phyloP scores from a whole-genome alignment of 768 basidiomycete genomes.

The Leccinum disarticulatum region DNA sequence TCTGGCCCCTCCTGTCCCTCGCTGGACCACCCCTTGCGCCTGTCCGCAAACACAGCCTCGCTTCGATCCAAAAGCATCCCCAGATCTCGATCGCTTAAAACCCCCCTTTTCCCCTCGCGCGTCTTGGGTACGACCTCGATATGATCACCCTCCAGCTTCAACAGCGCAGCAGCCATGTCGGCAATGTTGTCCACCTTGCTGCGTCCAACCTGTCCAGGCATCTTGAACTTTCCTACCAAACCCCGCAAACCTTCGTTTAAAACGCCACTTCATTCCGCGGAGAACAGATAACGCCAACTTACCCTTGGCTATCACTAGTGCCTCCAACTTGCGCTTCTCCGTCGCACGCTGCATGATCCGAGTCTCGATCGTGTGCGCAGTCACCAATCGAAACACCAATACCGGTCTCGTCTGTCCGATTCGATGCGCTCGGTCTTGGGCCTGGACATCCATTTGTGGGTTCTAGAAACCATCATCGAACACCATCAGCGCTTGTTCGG shows the following conservation, averaged over 20 bases:
- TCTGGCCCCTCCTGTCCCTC: slow-evolving; percentile 9
- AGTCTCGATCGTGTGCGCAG: slow-evolving; percentile 87
- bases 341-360: slow-evolving; percentile 86
- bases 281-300: neutral
- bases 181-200: slow-evolving; percentile 66
- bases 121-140: slow-evolving; percentile 83
- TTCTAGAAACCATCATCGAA: slow-evolving; percentile 46
- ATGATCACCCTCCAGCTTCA: slow-evolving; percentile 84
- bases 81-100: slow-evolving; percentile 82
- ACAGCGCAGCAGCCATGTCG: slow-evolving; percentile 76
- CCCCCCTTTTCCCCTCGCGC: slow-evolving; percentile 58
- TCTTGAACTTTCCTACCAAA: slow-evolving; percentile 76
- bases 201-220: slow-evolving; percentile 55
- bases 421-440: slow-evolving; percentile 92
- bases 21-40: slow-evolving; percentile 75
- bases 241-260: neutral
- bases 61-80: slow-evolving; percentile 79
- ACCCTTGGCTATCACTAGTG: slow-evolving; percentile 94
- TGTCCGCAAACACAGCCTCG: slow-evolving; percentile 66
- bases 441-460: slow-evolving; percentile 96
- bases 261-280: neutral
- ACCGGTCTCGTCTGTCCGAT: slow-evolving; percentile 94
- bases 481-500: neutral
- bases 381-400: slow-evolving; percentile 84
- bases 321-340: slow-evolving; percentile 89